A percentile compares a stretch with the other conserved stretches of the same genome.
phyloP scores from a whole-genome alignment of 768 basidiomycete species.

The Leccinellum albellum region DNA sequence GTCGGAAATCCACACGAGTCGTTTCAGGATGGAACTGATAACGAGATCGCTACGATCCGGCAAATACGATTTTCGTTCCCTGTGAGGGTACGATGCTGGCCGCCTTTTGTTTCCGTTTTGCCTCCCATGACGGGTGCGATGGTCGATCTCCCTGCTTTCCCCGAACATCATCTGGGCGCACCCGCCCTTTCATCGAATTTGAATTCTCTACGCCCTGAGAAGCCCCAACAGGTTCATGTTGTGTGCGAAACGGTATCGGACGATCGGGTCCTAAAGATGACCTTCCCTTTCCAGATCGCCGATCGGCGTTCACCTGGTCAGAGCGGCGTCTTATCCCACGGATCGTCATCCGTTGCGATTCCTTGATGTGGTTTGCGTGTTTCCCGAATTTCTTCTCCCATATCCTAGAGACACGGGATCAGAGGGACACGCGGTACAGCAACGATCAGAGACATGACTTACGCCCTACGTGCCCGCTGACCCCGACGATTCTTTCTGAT shows the following conservation, averaged over 20 bases:
- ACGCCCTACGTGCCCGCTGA: conserved; percentile 93
- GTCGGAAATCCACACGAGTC: not conserved
- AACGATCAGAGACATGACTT: conserved; percentile 37
- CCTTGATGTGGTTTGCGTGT: conserved; percentile 88
- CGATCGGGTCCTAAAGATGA: not conserved
- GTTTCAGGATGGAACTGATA: not conserved
- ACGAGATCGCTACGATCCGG: conserved; percentile 9
- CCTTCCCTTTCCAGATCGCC: conserved; percentile 14
- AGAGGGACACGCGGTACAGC: not conserved
- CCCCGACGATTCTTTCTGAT: conserved; percentile 85
- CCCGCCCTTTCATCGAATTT: not conserved
- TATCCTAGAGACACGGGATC: conserved; percentile 51
- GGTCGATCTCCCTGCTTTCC: conserved; percentile 28
- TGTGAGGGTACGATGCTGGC: conserved; percentile 60
- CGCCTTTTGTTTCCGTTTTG: conserved; percentile 75
- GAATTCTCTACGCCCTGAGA: not conserved
- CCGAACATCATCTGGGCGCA: not conserved
- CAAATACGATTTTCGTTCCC: conserved; percentile 82
- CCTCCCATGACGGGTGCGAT: conserved; percentile 96
- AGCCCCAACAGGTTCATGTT: not conserved
- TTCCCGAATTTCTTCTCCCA: conserved; percentile 97
- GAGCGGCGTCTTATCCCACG: conserved; percentile 13
- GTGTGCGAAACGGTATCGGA: not conserved
- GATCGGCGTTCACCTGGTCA: conserved; percentile 10
- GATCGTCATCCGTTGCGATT: conserved; percentile 33